A percentile compares a stretch with the other conserved stretches of the same genome.
Conservation (phyloP, 306 rosid genomes). For the Geum urbanum region DNA sequence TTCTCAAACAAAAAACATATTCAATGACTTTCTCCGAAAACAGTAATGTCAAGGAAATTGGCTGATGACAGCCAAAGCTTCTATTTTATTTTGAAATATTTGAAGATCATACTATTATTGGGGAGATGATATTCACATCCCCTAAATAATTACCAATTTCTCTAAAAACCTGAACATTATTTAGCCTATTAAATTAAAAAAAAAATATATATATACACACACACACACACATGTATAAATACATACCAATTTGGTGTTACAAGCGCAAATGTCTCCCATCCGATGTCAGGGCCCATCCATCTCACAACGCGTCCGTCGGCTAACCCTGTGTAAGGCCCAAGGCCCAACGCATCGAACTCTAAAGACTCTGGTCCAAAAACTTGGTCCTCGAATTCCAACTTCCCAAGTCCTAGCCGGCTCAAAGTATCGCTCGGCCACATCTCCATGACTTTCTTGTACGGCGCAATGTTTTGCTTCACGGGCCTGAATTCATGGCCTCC, state of each 20-base stretch:
- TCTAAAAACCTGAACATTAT: too few species aligned
- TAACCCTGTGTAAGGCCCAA: constrained; percentile 81
- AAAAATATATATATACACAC: too few species aligned
- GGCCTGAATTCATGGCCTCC: constrained; percentile 64
- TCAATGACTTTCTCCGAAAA: too few species aligned
- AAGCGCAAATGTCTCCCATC: constrained; percentile 92
- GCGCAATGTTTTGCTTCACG: constrained; percentile 73
- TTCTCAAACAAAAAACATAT: too few species aligned
- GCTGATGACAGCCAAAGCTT: too few species aligned
- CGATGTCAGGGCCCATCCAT: constrained; percentile 79
- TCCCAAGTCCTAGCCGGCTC: constrained; percentile 61
- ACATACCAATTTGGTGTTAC: constrained; percentile 65
- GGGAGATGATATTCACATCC: too few species aligned
- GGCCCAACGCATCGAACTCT: constrained; percentile 71
- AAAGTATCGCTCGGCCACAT: constrained; percentile 78
- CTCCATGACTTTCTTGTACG: constrained; percentile 70
- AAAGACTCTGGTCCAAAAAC: constrained; percentile 88
- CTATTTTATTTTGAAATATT: too few species aligned
- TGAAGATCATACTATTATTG: too few species aligned
- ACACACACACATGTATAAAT: too few species aligned
- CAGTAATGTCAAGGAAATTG: too few species aligned
- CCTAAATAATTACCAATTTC: too few species aligned
- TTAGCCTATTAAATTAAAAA: too few species aligned
- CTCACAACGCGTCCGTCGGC: constrained; percentile 91
- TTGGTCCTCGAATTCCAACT: constrained; percentile 56